phyloP scores from a whole-genome alignment of 768 basidiomycete species.

The Austroboletus festivus region DNA sequence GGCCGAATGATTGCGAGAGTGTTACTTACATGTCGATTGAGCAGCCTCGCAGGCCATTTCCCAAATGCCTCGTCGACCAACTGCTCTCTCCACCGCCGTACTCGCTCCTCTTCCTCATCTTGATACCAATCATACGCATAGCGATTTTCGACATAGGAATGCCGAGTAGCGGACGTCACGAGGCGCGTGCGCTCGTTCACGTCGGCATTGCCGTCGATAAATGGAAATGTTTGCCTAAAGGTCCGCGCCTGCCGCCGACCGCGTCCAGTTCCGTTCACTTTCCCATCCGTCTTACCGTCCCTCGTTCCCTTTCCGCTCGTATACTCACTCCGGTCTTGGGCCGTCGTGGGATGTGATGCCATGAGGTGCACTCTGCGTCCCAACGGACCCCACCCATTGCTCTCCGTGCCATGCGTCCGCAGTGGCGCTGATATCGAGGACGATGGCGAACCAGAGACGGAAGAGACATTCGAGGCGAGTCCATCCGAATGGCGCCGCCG shows the following conservation, averaged over 20 bases:
- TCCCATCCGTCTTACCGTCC: not conserved
- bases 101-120: constrained; percentile 29
- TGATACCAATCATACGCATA: constrained; percentile 15
- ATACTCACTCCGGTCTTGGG: not conserved
- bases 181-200: constrained; percentile 41
- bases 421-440: constrained; percentile 83
- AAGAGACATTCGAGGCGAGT: constrained; percentile 32
- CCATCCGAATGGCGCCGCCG: constrained; percentile 35
- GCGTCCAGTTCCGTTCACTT: not conserved
- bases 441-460: constrained; percentile 61
- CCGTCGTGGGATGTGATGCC: constrained; percentile 8
- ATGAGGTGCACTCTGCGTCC: constrained; percentile 49
- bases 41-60: constrained; percentile 60
- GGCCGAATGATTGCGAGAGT: not conserved
- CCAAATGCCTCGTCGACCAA: constrained; percentile 57
- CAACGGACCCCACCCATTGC: constrained; percentile 59
- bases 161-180: constrained; percentile 25
- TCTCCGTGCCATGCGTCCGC: constrained; percentile 51
- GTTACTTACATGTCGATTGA: constrained; percentile 65
- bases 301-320: not conserved
- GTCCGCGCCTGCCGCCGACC: constrained; percentile 9
- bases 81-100: constrained; percentile 40
- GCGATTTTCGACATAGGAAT: constrained; percentile 20
- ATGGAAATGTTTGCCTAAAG: not conserved
- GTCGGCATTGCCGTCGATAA: constrained; percentile 9